Base-by-base conservation (phyloP, 192 early-diverging fungal genomes). In the Polychytrium aggregatum region DNA sequence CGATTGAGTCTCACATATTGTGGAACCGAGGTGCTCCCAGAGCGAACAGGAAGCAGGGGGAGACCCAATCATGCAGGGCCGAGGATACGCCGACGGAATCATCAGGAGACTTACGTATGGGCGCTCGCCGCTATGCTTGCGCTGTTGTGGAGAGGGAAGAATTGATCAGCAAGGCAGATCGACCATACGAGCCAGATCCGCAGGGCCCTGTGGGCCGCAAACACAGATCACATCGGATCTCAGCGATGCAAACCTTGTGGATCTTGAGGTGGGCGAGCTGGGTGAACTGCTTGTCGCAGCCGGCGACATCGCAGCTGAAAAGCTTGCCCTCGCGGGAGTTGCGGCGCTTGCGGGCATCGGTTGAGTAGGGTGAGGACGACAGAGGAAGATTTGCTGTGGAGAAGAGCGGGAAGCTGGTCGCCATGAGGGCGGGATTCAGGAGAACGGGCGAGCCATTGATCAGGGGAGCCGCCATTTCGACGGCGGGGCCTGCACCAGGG, bases 181-280 rank as follows among this genome's bases (percentile, higher is more conserved):
- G 14, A 13, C 3, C 37, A 4, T 37, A 44, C 20, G 18, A 14
- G 17, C 2, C 33, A 38, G 14, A 50, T 10, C 27, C 30, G 22
- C 54, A 11, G 16, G 37, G 37, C 55, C 46, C 20, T 54, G 52
- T 44, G 47, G 25, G 13, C 52, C 26, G 28, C 43, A n/a, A n/a
- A n/a, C 41, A 45, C 40, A 37, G 13, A 46, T 37, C 27, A 26
- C 2, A 11, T n/a, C n/a, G 25, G 30, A 18, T 55, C 25, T 28
- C 57, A 50, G 30, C 48, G 39, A 14, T 18, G 18, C 35, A n/a
- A 42, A 64, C 62, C 53, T 80, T 76, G 48, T 87, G 85, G 44
- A 85, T 84, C 46, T 77, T 78, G 28, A 85, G 74, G 53, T 85
- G 83, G 10, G 82, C 81, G 4, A 78, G 71, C 58, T 84, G 76